phyloP scores from a whole-genome alignment of 192 early-diverging fungal genomes.

The Lobosporangium transversale region DNA sequence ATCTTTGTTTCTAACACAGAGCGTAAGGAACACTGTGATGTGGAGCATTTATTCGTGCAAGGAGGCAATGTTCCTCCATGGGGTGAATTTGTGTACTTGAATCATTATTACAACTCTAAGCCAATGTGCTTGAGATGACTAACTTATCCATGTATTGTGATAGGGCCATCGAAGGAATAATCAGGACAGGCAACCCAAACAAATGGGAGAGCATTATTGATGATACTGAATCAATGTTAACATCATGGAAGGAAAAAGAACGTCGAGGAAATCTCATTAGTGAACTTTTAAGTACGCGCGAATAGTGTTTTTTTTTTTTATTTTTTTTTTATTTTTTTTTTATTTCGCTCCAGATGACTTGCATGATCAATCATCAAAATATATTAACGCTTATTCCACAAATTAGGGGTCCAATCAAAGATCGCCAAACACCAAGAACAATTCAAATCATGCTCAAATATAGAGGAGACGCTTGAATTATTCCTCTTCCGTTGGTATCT shows the following conservation, averaged over 20 bases:
- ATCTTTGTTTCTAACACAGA: not conserved
- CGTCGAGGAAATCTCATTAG: conserved; percentile 27
- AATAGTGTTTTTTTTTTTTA: too few relatives aligned
- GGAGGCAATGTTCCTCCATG: not conserved
- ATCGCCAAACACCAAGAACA: not conserved
- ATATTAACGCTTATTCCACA: too few relatives aligned
- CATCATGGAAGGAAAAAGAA: conserved; percentile 29
- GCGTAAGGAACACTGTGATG: not conserved
- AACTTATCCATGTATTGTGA: too few relatives aligned
- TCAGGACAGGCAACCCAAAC: conserved; percentile 10
- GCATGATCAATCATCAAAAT: too few relatives aligned
- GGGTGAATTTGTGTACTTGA: too few relatives aligned
- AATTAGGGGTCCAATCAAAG: conserved; percentile 24
- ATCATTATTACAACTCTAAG: too few relatives aligned
- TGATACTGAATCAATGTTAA: conserved; percentile 16
- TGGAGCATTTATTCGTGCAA: not conserved
- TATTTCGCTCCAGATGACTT: too few relatives aligned
- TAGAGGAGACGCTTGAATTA: conserved; percentile 6
- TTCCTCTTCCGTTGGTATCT: conserved; percentile 27
- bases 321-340: too few relatives aligned
- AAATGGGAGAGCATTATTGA: conserved; percentile 18
- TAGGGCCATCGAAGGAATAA: conserved; percentile 17
- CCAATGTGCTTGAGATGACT: too few relatives aligned
- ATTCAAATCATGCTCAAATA: conserved; percentile 9
- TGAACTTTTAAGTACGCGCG: too few relatives aligned